phyloP scores from a whole-genome alignment of 352 stramenopile species.

The Lagenidium giganteum region DNA sequence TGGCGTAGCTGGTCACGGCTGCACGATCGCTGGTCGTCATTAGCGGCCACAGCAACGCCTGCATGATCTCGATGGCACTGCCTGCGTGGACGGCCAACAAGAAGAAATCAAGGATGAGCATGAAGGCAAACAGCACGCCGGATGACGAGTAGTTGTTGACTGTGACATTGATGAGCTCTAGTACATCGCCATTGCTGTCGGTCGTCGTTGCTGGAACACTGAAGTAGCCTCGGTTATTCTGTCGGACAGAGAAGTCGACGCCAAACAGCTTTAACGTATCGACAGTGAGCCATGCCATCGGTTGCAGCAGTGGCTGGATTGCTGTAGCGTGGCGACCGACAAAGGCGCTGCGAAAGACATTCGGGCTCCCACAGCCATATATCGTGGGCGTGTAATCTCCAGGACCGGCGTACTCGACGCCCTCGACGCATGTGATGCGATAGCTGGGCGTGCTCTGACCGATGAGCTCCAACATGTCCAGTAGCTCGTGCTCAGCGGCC shows the following conservation, averaged over 20 bases:
- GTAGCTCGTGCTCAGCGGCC: constrained; percentile 41
- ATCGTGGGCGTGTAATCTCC: constrained; percentile 19
- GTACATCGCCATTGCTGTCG: constrained; percentile 10
- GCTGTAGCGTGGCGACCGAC: constrained; percentile 28
- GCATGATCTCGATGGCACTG: constrained; percentile 26
- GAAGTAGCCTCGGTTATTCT: constrained; percentile 37
- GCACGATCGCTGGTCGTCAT: constrained; percentile 19
- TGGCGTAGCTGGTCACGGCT: constrained; percentile 2
- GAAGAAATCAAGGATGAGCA: constrained; percentile 31
- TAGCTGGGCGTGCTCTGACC: constrained; percentile 33
- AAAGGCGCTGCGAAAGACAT: constrained; percentile 26
- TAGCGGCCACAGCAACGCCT: constrained; percentile 22
- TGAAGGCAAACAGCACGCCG: constrained; percentile 40
- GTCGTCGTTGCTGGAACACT: not conserved
- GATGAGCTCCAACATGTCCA: constrained; percentile 40
- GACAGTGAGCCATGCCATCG: constrained; percentile 35
- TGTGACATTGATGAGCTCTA: constrained; percentile 19
- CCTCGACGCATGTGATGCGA: constrained; percentile 34
- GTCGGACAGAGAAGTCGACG: constrained; percentile 38
- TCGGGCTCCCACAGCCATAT: constrained; percentile 46
- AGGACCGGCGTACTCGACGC: constrained; percentile 23
- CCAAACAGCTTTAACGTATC: constrained; percentile 47
- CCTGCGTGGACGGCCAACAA: constrained; percentile 24
- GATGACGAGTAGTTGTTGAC: constrained; percentile 25
- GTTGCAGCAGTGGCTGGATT: constrained; percentile 25